Evolutionary conservation across 352 stramenopile species (phyloP), one percentile per base, ranked within the genome.

Genomic region (Phytophthora vignae): DNA sequence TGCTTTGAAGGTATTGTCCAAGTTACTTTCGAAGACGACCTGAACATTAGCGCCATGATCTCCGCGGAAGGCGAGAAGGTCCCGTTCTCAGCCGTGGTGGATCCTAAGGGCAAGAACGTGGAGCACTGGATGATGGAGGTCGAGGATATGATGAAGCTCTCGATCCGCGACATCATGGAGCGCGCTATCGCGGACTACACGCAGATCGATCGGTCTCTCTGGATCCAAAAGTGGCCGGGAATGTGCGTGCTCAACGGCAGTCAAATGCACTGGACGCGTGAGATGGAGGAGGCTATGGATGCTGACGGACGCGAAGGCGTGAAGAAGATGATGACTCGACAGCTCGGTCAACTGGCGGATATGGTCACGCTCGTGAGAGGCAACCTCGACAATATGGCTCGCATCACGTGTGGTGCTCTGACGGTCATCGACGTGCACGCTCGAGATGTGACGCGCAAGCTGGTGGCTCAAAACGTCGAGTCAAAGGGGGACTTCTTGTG

Each of bases 361-460:
- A 98, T 99, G 93, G 95, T 98, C 33, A 89, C 86, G 50, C 81
- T 98, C 10, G 96, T 98, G 19, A 83, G 95, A 42, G 93, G 92
- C 1, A 91, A 98, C 48, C 74, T 99, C 19, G 91, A 93, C 48
- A 92, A 88, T 31, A 89, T 93, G 76, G 83, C 93, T 52, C 81
- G 91, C 1, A 96, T 96, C 33, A 98, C 91, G 14, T 91, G 97
- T 33, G 93, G 94, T 4, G 93, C 96, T 1, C 72, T 99, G 11
- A 98, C 94, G 0, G 96, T 98, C 60, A 98, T 98, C 48, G 95
- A 99, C 67, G 96, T 99, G n/a, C 96, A 99, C 64, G 96, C 96
- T 14, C 92, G 96, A 38, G 96, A 99, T 73, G 94, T 99, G 29
- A 98, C 98, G 14, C 85, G 91, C 8, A 97, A 97, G 42, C 79